Evolutionary conservation across 768 basidiomycete genomes (phyloP), one percentile per base, ranked within the genome.

Genomic region (Panellus pusillus): DNA sequence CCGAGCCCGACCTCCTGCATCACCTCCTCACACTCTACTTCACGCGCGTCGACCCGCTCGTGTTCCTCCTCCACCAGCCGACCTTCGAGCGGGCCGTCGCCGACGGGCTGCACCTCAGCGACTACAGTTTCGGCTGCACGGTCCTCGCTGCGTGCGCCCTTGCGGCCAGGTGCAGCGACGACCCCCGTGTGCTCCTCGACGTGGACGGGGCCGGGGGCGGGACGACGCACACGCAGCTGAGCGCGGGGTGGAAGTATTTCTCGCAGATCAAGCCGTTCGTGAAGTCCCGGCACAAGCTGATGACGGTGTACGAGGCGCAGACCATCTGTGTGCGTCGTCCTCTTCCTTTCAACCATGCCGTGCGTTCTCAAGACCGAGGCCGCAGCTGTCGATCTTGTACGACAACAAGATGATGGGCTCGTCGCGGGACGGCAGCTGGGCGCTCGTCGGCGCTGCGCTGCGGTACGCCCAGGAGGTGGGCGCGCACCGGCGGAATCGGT

Each of bases 381-480:
- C 13, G 44, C 7, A 43, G 24, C 53, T 41, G 12, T 29, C 11
- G 1, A 17, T 37, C 24, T 32, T 80, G 42, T 67, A 68, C 20
- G 64, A 71, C 0, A 28, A 68, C 67, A 67, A 74, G 27, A 71
- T 70, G 52, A 73, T 72, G 17, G 74, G 74, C 2, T 74, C 72
- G 6, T 68, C 73, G 0, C 75, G 78, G 3, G 77, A 80, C 45
- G 69, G 73, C n/a, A 69, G 67, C 47, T 86, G 84, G 86, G 72
- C 70, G 11, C 57, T 81, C 3, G 66, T 77, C n/a, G 81, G 83
- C 8, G 63, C 82, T 15, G 81, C 79, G 32, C 70, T 87, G 15
- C 76, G 83, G 8, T 67, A 76, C 9, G 79, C 79, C 1, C 79
- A 84, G 62, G 86, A 86, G 54, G 75, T 84, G 7, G 78, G 86